These are phyloP conservation scores for Emmonsiellopsis sp. DNA, from an alignment of 2,329 filamentous ascomycete genomes.

Conservation along the genomic window DNA sequence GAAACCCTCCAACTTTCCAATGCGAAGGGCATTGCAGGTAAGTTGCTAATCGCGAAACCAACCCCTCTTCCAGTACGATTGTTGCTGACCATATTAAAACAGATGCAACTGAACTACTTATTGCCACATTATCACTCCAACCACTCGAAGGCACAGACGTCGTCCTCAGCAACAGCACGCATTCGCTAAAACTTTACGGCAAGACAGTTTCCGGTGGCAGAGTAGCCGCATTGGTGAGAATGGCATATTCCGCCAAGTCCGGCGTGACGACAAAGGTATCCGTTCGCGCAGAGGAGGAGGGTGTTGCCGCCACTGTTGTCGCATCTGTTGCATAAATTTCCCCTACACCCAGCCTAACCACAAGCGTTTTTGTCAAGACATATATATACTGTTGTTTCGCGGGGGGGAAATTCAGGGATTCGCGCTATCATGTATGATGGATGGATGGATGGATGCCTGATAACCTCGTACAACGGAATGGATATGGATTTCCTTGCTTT, in stretches of 20 bases:
- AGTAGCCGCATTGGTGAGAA: constrained; percentile 77
- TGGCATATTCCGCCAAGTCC: constrained; percentile 87
- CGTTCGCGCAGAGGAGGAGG: constrained; percentile 84
- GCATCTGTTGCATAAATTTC: constrained; percentile 64
- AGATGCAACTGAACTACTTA: constrained; percentile 89
- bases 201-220: constrained; percentile 88
- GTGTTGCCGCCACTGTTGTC: constrained; percentile 74
- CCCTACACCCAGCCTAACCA: not conserved
- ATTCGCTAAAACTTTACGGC: constrained; percentile 90
- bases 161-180: constrained; percentile 75
- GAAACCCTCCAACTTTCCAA: constrained; percentile 83
- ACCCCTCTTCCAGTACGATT: constrained; percentile 1
- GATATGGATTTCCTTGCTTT: too few relatives aligned
- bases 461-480: too few relatives aligned
- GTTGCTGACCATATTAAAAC: constrained; percentile 11
- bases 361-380: too few relatives aligned
- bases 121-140: constrained; percentile 79
- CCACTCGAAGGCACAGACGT: constrained; percentile 92
- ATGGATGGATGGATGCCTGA: too few relatives aligned
- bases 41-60: constrained; percentile 24
- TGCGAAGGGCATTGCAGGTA: constrained; percentile 88
- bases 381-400: too few relatives aligned
- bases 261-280: constrained; percentile 95
- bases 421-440: too few relatives aligned
- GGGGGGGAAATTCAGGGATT: too few relatives aligned